Evolutionary conservation across 257 asterid species (phyloP), one percentile per base, ranked within the genome.

Genomic region (Solanum corneliomulleri): DNA sequence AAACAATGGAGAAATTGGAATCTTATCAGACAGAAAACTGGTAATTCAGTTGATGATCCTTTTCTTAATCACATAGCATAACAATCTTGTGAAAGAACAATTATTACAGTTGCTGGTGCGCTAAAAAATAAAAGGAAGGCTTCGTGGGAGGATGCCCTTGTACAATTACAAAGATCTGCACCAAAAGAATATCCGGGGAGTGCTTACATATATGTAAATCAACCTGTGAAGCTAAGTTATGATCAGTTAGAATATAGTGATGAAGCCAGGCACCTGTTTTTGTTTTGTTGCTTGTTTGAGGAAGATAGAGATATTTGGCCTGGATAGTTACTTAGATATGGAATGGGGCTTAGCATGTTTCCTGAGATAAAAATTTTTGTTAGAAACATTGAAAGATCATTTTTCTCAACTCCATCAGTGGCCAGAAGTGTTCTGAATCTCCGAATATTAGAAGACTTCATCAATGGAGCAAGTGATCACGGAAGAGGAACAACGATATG

Each of bases 241-340:
- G 83, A 74, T 66, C 82, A 45, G 35, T 56, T 90, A 33, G 88
- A 87, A 78, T n/a, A n/a, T n/a, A 84, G 80, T 72, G 74, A 80
- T 5, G 23, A 52, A 16, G 60, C 9, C 9, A 52, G 60, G 71
- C 13, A 62, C 16, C 82, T 88, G 9, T 88, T 90, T 66, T 80
- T 88, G 45, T 64, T 88, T 37, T 88, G 91, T 60, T 90, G 81
- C 75, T 85, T 88, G 83, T 90, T 87, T 49, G 86, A 69, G 10
- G 89, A 88, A 71, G 88, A 84, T 45, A 52, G 78, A 66, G 39
- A 72, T 23, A 85, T 90, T 69, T 37, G 80, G 77, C 33, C 87
- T 11, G 88, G 87, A 56, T n/a, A 56, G 64, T 18, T 56, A 56
- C 64, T 56, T 56, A 7, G 64, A 56, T 56, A 56, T 56, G 88